A percentile compares a stretch with the other conserved stretches of the same genome.
These are phyloP conservation scores for Stramenopiles sp. DNA, from an alignment of 352 stramenopile species.

Conservation along the genomic window DNA sequence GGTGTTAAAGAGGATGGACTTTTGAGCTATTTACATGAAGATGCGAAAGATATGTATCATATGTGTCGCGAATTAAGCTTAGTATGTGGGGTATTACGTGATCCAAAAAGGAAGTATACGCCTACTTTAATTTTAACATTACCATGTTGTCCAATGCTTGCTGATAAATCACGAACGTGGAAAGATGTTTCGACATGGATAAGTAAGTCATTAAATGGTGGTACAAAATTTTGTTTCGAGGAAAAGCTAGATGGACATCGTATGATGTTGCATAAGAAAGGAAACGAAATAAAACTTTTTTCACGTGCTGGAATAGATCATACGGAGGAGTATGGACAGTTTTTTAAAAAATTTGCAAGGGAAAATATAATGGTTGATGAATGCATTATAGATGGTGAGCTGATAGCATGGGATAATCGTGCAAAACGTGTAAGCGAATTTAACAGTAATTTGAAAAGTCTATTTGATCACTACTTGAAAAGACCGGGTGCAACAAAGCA, in stretches of 20 bases:
- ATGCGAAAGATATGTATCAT: background rate
- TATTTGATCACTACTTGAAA: no score
- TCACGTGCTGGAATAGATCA: background rate
- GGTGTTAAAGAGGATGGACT: background rate
- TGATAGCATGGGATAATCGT: background rate
- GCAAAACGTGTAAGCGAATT: background rate
- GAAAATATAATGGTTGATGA: background rate
- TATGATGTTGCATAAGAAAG: background rate
- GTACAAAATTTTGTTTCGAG: background rate
- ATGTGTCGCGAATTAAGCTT: background rate
- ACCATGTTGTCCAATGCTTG: background rate
- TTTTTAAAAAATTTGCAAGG: background rate
- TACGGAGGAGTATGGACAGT: background rate
- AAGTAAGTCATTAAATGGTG: background rate
- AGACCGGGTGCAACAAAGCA: no score
- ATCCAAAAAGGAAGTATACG: background rate
- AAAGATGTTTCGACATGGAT: background rate
- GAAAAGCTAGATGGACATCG: background rate
- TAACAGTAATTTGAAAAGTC: no score
- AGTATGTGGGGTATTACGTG: background rate
- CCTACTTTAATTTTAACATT: background rate
- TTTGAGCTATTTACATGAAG: background rate
- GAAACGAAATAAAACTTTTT: background rate
- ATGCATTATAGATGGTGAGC: background rate
- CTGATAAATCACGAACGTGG: background rate